phyloP scores from a whole-genome alignment of 2,329 filamentous ascomycete genomes.

The Exophiala lecanii-corni region DNA sequence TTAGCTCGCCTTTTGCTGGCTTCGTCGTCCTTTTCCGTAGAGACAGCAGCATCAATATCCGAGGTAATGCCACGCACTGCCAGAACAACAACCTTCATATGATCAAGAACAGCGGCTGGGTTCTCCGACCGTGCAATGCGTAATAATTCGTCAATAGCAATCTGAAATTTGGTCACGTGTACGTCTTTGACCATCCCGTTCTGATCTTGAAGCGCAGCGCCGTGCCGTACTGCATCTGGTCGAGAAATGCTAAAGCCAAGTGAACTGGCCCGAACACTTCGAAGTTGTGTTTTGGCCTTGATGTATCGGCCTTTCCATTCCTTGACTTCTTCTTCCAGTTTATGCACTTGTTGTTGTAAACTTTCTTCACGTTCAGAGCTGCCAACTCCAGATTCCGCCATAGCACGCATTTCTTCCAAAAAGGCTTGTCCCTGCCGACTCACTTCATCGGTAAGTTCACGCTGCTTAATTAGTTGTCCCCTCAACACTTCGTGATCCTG shows the following conservation, averaged over 20 bases:
- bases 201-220: slow-evolving; percentile 65
- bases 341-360: slow-evolving; percentile 68
- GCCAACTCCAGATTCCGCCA: slow-evolving; percentile 74
- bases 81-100: slow-evolving; percentile 81
- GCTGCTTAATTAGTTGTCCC: slow-evolving; percentile 64
- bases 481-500: slow-evolving; percentile 64
- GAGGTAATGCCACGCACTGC: slow-evolving; percentile 79
- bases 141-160: slow-evolving; percentile 86
- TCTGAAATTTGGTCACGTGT: slow-evolving; percentile 91
- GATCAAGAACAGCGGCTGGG: slow-evolving; percentile 69
- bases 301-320: slow-evolving; percentile 91
- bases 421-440: slow-evolving; percentile 77
- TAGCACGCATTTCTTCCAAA: slow-evolving; percentile 78
- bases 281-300: slow-evolving; percentile 78
- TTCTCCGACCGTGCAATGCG: slow-evolving; percentile 69
- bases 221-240: slow-evolving; percentile 43
- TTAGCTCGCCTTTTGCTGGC: slow-evolving; percentile 58
- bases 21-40: slow-evolving; percentile 49
- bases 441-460: slow-evolving; percentile 80
- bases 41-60: slow-evolving; percentile 62
- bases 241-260: slow-evolving; percentile 58
- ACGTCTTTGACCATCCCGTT: slow-evolving; percentile 83
- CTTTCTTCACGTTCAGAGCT: slow-evolving; percentile 78
- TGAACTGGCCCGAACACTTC: slow-evolving; percentile 74
- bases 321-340: slow-evolving; percentile 75